These are phyloP conservation scores for Penicillium sp. DNA, from an alignment of 2,329 filamentous ascomycete species.

Conservation along the genomic window DNA sequence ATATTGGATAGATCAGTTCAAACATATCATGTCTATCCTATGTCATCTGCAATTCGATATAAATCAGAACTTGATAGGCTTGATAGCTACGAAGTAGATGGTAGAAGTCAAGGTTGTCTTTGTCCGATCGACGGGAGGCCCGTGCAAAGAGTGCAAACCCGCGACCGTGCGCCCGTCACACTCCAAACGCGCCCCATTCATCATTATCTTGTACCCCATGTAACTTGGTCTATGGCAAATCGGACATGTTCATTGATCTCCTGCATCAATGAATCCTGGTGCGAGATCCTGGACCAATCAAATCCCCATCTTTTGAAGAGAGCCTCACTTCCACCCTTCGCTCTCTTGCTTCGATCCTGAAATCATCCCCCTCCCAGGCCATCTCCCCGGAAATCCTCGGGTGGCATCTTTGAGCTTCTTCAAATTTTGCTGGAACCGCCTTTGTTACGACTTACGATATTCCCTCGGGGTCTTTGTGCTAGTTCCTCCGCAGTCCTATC, in stretches of 20 bases:
- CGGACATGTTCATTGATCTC: conserved; percentile 2
- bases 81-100: no score
- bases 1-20: background rate
- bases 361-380: background rate
- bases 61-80: background rate
- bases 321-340: background rate
- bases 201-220: conserved; percentile 2
- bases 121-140: background rate
- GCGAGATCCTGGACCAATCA: conserved; percentile 1
- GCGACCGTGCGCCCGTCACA: conserved; percentile 3
- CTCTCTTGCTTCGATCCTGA: background rate
- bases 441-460: background rate
- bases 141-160: conserved; percentile 4
- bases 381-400: background rate
- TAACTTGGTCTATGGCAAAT: background rate
- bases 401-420: background rate
- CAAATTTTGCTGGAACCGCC: background rate
- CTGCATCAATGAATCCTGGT: conserved; percentile 2
- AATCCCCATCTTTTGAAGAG: background rate
- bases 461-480: background rate
- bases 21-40: background rate
- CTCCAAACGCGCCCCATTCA: conserved; percentile 5
- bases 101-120: no score
- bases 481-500: background rate
- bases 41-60: no score